A percentile compares a stretch with the other conserved stretches of the same genome.
phyloP scores from a whole-genome alignment of 768 basidiomycete species.

The Phylloporus rhodoxanthus region DNA sequence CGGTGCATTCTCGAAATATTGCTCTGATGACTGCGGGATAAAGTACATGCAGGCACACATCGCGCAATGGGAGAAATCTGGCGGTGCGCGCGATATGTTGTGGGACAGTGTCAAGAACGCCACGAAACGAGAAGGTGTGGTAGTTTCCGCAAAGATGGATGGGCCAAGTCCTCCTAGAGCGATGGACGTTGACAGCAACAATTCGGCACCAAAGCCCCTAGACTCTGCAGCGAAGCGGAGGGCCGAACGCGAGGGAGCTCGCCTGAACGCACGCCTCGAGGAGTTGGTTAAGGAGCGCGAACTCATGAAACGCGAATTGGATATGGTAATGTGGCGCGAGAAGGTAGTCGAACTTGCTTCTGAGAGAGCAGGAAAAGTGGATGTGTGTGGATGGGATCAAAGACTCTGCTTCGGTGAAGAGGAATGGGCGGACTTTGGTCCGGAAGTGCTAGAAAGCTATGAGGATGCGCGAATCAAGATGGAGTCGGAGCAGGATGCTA shows the following conservation, averaged over 20 bases:
- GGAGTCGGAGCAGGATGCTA: slow-evolving; percentile 32
- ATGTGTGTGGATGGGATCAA: slow-evolving; percentile 86
- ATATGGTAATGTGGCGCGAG: slow-evolving; percentile 65
- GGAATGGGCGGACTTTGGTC: slow-evolving; percentile 67
- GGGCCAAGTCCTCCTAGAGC: slow-evolving; percentile 23
- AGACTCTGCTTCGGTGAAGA: slow-evolving; percentile 79
- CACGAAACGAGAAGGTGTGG: slow-evolving; percentile 64
- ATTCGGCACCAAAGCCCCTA: slow-evolving; percentile 6
- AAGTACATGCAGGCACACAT: slow-evolving; percentile 65
- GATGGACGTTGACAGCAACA: slow-evolving; percentile 15
- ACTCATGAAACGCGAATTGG: slow-evolving; percentile 61
- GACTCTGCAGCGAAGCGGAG: slow-evolving; percentile 41
- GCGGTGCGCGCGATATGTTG: slow-evolving; percentile 56
- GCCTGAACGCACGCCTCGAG: slow-evolving; percentile 49
- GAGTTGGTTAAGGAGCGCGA: slow-evolving; percentile 58
- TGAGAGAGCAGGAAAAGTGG: slow-evolving; percentile 57
- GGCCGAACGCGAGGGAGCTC: slow-evolving; percentile 49
- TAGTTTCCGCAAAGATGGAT: slow-evolving; percentile 40
- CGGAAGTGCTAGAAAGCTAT: slow-evolving; percentile 65
- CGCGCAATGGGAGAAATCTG: slow-evolving; percentile 53
- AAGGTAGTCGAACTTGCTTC: slow-evolving; percentile 59
- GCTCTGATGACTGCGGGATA: slow-evolving; percentile 82
- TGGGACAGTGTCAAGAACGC: slow-evolving; percentile 74
- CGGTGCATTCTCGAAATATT: slow-evolving; percentile 84
- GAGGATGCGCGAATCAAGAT: slow-evolving; percentile 40